Evolutionary conservation across 225 moss, liverwort and hornwort species (phyloP), one percentile per base, ranked within the genome.

Genomic region (Marchantia paleacea): DNA sequence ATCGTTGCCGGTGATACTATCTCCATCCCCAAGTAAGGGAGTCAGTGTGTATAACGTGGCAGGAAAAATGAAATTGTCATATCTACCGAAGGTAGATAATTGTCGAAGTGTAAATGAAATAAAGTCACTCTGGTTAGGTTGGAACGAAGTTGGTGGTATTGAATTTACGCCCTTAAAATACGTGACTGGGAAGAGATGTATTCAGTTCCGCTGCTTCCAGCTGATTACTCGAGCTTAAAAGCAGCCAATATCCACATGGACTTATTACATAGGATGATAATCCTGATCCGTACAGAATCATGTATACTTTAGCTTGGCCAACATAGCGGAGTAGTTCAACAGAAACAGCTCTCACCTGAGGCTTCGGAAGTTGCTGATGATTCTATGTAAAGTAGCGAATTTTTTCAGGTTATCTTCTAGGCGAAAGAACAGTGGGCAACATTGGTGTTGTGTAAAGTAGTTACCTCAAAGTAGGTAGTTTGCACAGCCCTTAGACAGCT

Each of bases 1-100:
- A 88, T 88, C 7, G 67, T 88, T n/a, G 83, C 88, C 3, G 88
- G 88, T 18, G 85, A 85, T 24, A 85, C 70, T 19, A 80, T 88
- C 50, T 54, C 60, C 70, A 88, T 88, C 8, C 88, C 88, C 12
- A 81, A 79, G 57, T 88, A 77, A 16, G 39, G 64, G 64, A 12
- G 16, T 3, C 31, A 58, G n/a, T 18, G 15, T 20, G 8, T 51
- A 49, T 0, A 26, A 51, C 10, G 51, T 3, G 13, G 25, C 52
- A 55, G 14, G 74, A 12, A 12, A 26, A 54, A n/a, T 55, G 57
- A 57, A 57, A 19, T 12, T 57, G 57, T 28, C 26, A 28, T 14
- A 28, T 74, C 74, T 54, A 74, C 55, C 74, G 55, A 74, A 74
- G 74, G 55, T 74, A 55, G 55, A 74, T 54, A n/a, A 7, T 12